Conservation (phyloP, 2,329 filamentous ascomycete species). For the Alternaria atra region DNA sequence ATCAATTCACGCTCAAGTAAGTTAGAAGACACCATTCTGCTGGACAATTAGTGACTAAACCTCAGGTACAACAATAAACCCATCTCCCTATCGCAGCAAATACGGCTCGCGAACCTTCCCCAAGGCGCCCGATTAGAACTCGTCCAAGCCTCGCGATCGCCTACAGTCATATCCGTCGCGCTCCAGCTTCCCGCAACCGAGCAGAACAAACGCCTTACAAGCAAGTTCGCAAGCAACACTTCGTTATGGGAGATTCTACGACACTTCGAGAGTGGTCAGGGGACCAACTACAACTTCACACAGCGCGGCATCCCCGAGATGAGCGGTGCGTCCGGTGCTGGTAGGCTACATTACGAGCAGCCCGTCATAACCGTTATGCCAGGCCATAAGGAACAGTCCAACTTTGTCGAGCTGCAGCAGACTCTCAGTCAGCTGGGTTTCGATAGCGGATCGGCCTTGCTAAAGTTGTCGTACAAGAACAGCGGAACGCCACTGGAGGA, state of each 20-base stretch:
- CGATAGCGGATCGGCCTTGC: conserved; percentile 80
- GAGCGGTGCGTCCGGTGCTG: conserved; percentile 65
- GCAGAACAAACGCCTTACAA: conserved; percentile 71
- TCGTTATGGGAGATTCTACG: conserved; percentile 89
- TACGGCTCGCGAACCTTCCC: conserved; percentile 81
- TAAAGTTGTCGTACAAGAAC: conserved; percentile 78
- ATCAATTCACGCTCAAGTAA: conserved; percentile 84
- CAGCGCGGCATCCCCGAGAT: conserved; percentile 77
- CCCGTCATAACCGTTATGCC: conserved; percentile 87
- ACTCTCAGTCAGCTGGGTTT: conserved; percentile 86
- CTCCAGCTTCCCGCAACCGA: conserved; percentile 72
- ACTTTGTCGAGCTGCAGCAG: conserved; percentile 86
- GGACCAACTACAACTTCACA: conserved; percentile 75
- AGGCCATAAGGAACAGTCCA: conserved; percentile 71
- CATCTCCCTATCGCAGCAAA: conserved; percentile 84
- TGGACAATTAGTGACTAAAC: conserved; percentile 6
- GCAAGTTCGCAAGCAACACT: conserved; percentile 88
- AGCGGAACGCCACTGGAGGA: conserved; percentile 83
- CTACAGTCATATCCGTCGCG: conserved; percentile 86
- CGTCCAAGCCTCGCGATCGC: conserved; percentile 83
- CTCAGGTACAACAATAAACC: conserved; percentile 74
- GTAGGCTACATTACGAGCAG: conserved; percentile 86
- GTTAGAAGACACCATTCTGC: conserved; percentile 23
- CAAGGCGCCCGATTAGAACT: conserved; percentile 93
- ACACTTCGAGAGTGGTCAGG: conserved; percentile 77